These are phyloP conservation scores for Sporothrix brasiliensis DNA, from an alignment of 2,329 filamentous ascomycete species.

Conservation along the genomic window DNA sequence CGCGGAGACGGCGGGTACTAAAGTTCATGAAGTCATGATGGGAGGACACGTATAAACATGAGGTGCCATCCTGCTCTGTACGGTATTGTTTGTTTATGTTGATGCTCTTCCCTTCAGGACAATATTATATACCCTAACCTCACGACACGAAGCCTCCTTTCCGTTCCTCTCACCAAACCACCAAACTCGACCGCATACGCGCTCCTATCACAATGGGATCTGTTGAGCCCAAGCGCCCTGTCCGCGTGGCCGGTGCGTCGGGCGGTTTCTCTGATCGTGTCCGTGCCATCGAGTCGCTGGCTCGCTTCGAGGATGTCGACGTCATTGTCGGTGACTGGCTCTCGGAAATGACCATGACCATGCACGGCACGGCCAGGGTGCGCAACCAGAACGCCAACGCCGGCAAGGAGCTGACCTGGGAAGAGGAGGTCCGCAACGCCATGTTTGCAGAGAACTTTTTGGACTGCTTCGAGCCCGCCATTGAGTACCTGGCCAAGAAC, in stretches of 20 bases:
- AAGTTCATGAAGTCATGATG: constrained; percentile 22
- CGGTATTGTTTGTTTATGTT: neutral
- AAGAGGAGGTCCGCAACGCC: constrained; percentile 35
- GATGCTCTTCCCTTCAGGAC: neutral
- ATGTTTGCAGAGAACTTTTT: constrained; percentile 43
- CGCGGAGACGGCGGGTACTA: neutral
- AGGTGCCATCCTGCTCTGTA: neutral
- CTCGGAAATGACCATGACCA: constrained; percentile 43
- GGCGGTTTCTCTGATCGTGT: constrained; percentile 51
- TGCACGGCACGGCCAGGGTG: constrained; percentile 40
- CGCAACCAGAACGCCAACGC: constrained; percentile 35
- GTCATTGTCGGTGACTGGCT: constrained; percentile 43
- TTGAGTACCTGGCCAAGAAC: constrained; percentile 38
- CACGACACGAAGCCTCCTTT: neutral
- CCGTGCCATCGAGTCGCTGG: constrained; percentile 48
- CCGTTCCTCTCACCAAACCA: neutral
- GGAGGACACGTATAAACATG: neutral
- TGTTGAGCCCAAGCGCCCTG: constrained; percentile 41
- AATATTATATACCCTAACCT: neutral
- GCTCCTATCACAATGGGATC: constrained; percentile 27
- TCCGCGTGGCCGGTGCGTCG: constrained; percentile 49
- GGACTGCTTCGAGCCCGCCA: constrained; percentile 42
- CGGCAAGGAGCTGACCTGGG: constrained; percentile 35
- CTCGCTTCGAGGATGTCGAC: constrained; percentile 44
- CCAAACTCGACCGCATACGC: neutral